Base-by-base conservation (phyloP, 768 basidiomycete genomes). In the Russula olivacea region DNA sequence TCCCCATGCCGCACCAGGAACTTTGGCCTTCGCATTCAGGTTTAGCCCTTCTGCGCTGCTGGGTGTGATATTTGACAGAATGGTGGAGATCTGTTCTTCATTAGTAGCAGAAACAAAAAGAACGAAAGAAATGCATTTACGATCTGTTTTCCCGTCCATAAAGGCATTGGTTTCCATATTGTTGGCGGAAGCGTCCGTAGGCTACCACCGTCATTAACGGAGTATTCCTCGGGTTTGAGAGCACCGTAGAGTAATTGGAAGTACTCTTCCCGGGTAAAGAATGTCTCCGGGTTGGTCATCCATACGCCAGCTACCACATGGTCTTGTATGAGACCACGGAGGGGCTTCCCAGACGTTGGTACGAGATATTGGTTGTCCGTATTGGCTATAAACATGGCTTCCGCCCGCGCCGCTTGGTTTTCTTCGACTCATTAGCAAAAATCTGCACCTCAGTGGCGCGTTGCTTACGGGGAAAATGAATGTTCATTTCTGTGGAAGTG, bases 341-440 rank as follows among this genome's bases (percentile, higher is more conserved):
- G 81, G 30, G 97, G 97, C 71, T 95, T 95, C 65, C 97, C 97
- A 8, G 97, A 98, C 1, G 97, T 99, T 19, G 97, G 95, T 10
- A 96, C 93, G n/a, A 99, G 83, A 73, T 99, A 99, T 74, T 99
- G 97, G 67, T 96, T 95, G 72, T 98, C 94, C 6, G 94, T 98
- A 73, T 98, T 98, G 66, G 97, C 93, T 68, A 99, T 93, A 72
- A 89, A 81, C 79, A 84, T 85, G 5, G 94, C 93, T 74, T 99
- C 97, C 1, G 96, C 91, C 61, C 95, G 87, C 50, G 97, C 94
- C 47, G 95, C 85, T 71, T 96, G 89, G 69, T 94, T 96, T 77
- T 99, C 93, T 95, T 48, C 28, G 11, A 49, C 25, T 40, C 9
- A 28, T 69, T 23, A 68, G 59, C 2, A 34, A 58, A 23, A 40